Percentiles rank a stretch among this genome's conserved stretches.
These are phyloP conservation scores for Calonectria naviculata DNA, from an alignment of 2,329 filamentous ascomycete species.

Conservation along the genomic window DNA sequence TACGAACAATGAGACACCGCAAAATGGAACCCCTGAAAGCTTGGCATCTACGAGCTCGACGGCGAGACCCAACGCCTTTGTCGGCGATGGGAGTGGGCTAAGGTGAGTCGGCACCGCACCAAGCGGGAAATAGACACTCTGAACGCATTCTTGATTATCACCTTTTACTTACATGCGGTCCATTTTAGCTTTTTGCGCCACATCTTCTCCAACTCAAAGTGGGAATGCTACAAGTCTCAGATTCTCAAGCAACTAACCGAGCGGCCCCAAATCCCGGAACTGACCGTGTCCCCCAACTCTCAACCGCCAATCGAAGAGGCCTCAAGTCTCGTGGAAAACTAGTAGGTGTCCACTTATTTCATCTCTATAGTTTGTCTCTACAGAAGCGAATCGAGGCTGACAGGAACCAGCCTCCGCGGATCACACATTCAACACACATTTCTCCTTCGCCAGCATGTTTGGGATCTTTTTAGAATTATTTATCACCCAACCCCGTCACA, in stretches of 20 bases:
- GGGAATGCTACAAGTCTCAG: slow-evolving; percentile 24
- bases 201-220: slow-evolving; percentile 25
- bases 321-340: background rate
- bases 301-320: slow-evolving; percentile 10
- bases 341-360: background rate
- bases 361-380: background rate
- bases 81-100: slow-evolving; percentile 25
- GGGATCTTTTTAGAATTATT: background rate
- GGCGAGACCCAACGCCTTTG: slow-evolving; percentile 14
- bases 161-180: background rate
- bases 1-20: background rate
- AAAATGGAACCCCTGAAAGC: slow-evolving; percentile 13
- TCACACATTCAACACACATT: background rate
- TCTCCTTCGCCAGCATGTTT: background rate
- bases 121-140: background rate
- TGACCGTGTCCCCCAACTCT: slow-evolving; percentile 7
- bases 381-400: background rate
- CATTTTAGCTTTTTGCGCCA: slow-evolving; percentile 15
- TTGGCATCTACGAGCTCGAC: slow-evolving; percentile 17
- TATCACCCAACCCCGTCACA: background rate
- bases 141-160: no score
- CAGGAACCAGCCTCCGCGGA: background rate
- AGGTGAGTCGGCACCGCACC: slow-evolving; percentile 2
- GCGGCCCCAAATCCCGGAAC: slow-evolving; percentile 21
- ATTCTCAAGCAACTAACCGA: slow-evolving; percentile 26